phyloP scores from a whole-genome alignment of 2,329 filamentous ascomycete genomes.

The Colletotrichum eremochloae region DNA sequence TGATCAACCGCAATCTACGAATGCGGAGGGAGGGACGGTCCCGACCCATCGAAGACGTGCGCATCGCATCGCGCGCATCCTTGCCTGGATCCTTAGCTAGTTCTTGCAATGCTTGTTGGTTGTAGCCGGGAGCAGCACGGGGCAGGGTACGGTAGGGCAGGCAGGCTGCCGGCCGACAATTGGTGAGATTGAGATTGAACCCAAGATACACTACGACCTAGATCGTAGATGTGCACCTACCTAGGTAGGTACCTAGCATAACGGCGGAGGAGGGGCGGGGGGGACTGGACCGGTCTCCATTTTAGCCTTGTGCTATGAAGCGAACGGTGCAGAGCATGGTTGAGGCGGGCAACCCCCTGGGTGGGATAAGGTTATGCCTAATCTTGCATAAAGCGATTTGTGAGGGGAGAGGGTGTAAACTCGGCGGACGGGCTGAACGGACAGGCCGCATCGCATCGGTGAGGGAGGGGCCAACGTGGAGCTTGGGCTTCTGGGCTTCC shows the following conservation, averaged over 20 bases:
- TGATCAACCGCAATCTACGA: neutral
- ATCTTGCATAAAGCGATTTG: slow-evolving; percentile 27
- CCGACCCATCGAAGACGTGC: too few relatives aligned
- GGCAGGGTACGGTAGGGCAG: neutral
- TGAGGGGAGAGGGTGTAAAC: neutral
- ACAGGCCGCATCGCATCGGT: too few relatives aligned
- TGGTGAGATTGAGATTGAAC: neutral
- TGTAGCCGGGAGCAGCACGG: slow-evolving; percentile 25
- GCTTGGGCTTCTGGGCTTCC: neutral
- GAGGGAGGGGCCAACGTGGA: neutral
- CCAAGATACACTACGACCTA: neutral
- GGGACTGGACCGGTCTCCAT: neutral
- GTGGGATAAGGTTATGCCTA: neutral
- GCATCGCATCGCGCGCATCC: neutral
- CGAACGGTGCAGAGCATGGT: neutral
- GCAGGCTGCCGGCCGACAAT: neutral
- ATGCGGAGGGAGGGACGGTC: slow-evolving; percentile 11
- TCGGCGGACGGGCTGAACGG: neutral
- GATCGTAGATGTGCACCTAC: neutral
- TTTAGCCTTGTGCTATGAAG: slow-evolving; percentile 8
- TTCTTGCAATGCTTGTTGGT: neutral
- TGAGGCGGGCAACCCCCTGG: neutral
- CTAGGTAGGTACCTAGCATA: neutral
- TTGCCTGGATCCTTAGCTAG: neutral
- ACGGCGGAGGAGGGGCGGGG: slow-evolving; percentile 5